Conservation (phyloP, 2,329 filamentous ascomycete genomes). For the Cryphonectria radicalis region DNA sequence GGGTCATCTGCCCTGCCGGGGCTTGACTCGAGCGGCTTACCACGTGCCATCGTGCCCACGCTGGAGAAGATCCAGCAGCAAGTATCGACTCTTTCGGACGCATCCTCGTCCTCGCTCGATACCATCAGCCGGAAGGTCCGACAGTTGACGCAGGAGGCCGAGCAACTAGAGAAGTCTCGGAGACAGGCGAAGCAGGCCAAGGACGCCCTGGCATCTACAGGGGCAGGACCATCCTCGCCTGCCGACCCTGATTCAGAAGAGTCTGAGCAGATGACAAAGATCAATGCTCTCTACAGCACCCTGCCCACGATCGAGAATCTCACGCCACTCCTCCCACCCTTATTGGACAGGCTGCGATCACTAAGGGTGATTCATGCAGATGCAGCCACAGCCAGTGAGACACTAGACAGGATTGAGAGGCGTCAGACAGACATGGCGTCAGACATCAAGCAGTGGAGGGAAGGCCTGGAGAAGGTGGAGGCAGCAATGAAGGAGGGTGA, state of each 20-base stretch:
- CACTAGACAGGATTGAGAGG: slow-evolving; percentile 76
- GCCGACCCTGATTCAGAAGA: slow-evolving; percentile 50
- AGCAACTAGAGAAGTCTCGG: slow-evolving; percentile 69
- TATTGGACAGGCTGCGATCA: slow-evolving; percentile 84
- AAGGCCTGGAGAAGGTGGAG: slow-evolving; percentile 31
- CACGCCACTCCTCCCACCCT: slow-evolving; percentile 79
- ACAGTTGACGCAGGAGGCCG: slow-evolving; percentile 72
- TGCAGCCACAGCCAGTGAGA: slow-evolving; percentile 79
- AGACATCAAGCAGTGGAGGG: slow-evolving; percentile 60
- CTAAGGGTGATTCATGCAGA: slow-evolving; percentile 84
- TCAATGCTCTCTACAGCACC: slow-evolving; percentile 89
- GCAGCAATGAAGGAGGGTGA: slow-evolving; percentile 72
- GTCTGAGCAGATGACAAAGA: slow-evolving; percentile 78
- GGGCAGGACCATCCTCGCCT: slow-evolving; percentile 32
- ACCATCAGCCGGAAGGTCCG: slow-evolving; percentile 71
- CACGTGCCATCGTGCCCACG: slow-evolving; percentile 77
- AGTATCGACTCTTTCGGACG: slow-evolving; percentile 73
- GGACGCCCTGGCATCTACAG: slow-evolving; percentile 58
- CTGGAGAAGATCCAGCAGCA: slow-evolving; percentile 82
- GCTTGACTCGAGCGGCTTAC: slow-evolving; percentile 58
- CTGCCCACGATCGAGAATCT: slow-evolving; percentile 87
- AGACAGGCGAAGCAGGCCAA: slow-evolving; percentile 65
- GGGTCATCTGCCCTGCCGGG: slow-evolving; percentile 70
- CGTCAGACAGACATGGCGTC: slow-evolving; percentile 80
- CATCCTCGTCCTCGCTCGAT: slow-evolving; percentile 74